Base-by-base conservation (phyloP, 2,329 filamentous ascomycete genomes). In the Graphilbum fragrans region DNA sequence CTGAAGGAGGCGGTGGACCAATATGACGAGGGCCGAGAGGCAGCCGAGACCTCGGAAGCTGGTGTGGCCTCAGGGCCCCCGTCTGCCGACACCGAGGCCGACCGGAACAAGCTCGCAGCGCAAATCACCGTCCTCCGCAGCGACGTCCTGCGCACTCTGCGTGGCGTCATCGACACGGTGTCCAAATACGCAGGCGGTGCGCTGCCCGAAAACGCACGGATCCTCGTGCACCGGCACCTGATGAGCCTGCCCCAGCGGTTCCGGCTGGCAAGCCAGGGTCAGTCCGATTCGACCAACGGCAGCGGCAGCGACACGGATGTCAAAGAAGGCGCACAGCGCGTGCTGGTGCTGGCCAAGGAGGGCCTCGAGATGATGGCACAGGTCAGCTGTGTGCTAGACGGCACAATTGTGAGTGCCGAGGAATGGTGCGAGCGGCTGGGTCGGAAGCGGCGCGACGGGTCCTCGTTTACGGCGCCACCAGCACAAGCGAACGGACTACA, bases 361-460 rank as follows among this genome's bases (percentile, higher is more conserved):
- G 86, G 88, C 0, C 67, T 96, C 14, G 87, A 95, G 51, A 94
- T 96, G 82, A 87, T 96, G 71, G 74, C 78, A 1, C 87, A 95
- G 58, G 86, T 98, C 38, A 92, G 80, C 33, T 78, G 80, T 5
- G 85, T 95, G 2, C 72, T 96, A 9, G 85, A 93, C 50, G 83
- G 86, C 41, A 96, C 92, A 0, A 82, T 96, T 41, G 74, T 84
- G 42, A 92, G 84, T 52, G 92, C 92, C 1, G 90, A 96, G 60
- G 77, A 81, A 51, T 96, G 92, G 92, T 85, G 90, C 49, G 82
- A 88, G 45, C 70, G 80, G 18, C 67, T 94, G 44, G 85, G 83
- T 11, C 57, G 55, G 47, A 61, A 34, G 29, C 7, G 14, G 6
- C 29, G 29, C 11, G 8, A 31, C 11, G 6, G n/a, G n/a, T n/a